phyloP scores from a whole-genome alignment of 2,329 filamentous ascomycete genomes.

The Fusarium clavum region DNA sequence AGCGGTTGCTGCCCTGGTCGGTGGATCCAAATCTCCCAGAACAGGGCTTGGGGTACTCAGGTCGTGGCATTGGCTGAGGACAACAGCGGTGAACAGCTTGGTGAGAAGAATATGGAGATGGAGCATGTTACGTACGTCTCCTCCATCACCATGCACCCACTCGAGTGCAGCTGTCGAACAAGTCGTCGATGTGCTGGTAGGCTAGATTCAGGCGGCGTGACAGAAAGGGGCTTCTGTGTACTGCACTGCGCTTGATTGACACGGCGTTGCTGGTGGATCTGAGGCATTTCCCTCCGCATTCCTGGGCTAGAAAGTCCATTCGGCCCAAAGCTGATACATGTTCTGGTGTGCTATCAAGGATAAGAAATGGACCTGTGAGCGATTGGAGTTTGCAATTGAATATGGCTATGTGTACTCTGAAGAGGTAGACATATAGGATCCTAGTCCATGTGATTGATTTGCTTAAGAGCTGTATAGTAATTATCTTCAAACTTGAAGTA shows the following conservation, averaged over 20 bases:
- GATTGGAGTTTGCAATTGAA: not conserved
- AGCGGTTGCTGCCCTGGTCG: slow-evolving; percentile 30
- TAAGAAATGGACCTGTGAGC: not conserved
- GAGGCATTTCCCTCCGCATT: slow-evolving; percentile 53
- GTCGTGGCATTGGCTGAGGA: slow-evolving; percentile 36
- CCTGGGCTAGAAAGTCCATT: slow-evolving; percentile 19
- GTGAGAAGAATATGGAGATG: slow-evolving; percentile 4
- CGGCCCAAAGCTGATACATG: slow-evolving; percentile 10
- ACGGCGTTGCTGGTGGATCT: slow-evolving; percentile 42
- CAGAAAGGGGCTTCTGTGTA: slow-evolving; percentile 39
- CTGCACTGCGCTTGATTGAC: slow-evolving; percentile 19
- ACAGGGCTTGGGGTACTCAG: slow-evolving; percentile 37
- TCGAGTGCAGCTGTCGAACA: slow-evolving; percentile 37
- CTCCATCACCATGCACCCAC: slow-evolving; percentile 34
- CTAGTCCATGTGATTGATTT: not conserved
- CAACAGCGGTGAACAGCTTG: slow-evolving; percentile 43
- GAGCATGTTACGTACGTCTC: slow-evolving; percentile 36
- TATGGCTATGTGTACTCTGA: not conserved
- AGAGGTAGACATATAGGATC: not conserved
- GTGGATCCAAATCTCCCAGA: slow-evolving; percentile 44
- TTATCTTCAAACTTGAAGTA: not conserved
- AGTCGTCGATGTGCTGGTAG: slow-evolving; percentile 33
- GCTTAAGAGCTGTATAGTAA: not conserved
- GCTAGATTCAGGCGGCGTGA: slow-evolving; percentile 19
- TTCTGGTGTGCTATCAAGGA: slow-evolving; percentile 1